phyloP scores from a whole-genome alignment of 495 filamentous ascomycete genomes.

The Aspergillus funiculosus region DNA sequence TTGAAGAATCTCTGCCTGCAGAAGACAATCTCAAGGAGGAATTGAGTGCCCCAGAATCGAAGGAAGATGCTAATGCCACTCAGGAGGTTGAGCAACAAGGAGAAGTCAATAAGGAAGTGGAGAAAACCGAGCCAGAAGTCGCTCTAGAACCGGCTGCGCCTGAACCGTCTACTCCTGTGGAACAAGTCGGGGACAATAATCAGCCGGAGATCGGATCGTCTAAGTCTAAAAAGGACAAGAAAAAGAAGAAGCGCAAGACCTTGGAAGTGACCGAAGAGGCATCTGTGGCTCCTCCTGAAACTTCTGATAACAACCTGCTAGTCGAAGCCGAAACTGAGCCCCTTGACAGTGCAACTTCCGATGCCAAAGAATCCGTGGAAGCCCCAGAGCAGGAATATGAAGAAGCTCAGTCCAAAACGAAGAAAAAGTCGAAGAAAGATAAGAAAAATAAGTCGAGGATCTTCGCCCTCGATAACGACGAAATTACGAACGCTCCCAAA shows the following conservation, averaged over 20 bases:
- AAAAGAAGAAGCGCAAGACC: constrained; percentile 42
- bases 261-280: constrained; percentile 22
- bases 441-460: constrained; percentile 39
- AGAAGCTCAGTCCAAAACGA: constrained; percentile 35
- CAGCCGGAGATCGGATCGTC: constrained; percentile 18
- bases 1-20: not conserved
- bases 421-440: constrained; percentile 44
- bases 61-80: not conserved
- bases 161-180: constrained; percentile 1
- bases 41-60: not conserved
- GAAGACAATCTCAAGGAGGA: not conserved
- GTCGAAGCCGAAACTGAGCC: constrained; percentile 12
- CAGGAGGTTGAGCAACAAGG: not conserved
- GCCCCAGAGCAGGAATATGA: constrained; percentile 20
- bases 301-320: constrained; percentile 3
- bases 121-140: not conserved
- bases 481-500: not conserved
- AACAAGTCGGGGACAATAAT: constrained; percentile 13
- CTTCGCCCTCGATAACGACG: constrained; percentile 20
- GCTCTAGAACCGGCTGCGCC: not conserved
- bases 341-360: not conserved
- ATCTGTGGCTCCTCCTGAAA: constrained; percentile 10
- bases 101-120: constrained; percentile 4
- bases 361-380: constrained; percentile 13
- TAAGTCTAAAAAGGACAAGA: constrained; percentile 33